phyloP scores from a whole-genome alignment of 2,329 filamentous ascomycete genomes.

The Aureobasidium sp. region DNA sequence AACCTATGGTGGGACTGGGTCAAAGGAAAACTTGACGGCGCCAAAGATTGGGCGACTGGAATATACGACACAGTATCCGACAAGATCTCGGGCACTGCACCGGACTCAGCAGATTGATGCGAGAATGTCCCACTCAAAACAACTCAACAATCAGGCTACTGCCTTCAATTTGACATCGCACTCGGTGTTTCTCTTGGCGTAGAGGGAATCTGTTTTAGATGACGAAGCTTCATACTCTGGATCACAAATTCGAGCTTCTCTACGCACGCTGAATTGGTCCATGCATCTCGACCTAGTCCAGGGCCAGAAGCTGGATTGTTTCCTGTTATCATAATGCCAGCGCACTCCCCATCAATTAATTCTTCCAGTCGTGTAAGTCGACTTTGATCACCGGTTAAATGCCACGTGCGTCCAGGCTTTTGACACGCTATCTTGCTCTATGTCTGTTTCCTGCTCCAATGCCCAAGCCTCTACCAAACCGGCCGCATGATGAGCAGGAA shows the following conservation, averaged over 20 bases:
- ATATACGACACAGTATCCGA: conserved; percentile 19
- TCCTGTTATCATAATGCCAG: neutral
- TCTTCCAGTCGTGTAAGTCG: neutral
- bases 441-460: neutral
- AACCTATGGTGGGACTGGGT: conserved; percentile 28
- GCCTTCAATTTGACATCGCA: neutral
- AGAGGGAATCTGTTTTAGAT: neutral
- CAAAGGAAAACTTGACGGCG: conserved; percentile 25
- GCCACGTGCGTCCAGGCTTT: neutral
- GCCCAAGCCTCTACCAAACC: neutral
- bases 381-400: neutral
- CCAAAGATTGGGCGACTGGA: conserved; percentile 28
- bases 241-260: neutral
- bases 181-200: neutral
- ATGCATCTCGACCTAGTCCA: neutral
- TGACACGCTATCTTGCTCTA: neutral
- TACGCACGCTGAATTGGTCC: neutral
- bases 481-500: neutral
- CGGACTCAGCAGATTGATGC: neutral
- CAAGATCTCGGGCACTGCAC: neutral
- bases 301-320: neutral
- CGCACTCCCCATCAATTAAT: neutral
- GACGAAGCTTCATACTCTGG: neutral
- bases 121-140: neutral
- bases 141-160: neutral